phyloP scores from a whole-genome alignment of 108 stramenopile genomes.

The Schizochytrium sp. region DNA sequence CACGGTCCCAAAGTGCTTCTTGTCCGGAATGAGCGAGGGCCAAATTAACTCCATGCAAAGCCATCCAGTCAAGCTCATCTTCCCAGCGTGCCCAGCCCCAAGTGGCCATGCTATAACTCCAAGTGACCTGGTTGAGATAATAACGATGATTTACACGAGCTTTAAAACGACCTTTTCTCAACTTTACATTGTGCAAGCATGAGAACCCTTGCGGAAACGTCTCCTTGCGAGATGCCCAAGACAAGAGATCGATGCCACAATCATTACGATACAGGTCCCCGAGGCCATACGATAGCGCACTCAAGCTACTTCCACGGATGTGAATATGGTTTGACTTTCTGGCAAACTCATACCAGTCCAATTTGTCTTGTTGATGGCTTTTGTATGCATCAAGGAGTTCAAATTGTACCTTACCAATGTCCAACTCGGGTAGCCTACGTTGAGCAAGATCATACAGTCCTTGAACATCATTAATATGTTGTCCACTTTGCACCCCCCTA shows the following conservation, averaged over 20 bases:
- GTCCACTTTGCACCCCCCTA: too few species aligned
- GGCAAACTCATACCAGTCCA: neutral
- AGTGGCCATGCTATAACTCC: constrained; percentile 74
- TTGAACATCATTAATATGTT: too few species aligned
- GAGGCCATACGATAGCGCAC: constrained; percentile 38
- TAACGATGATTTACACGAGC: constrained; percentile 58
- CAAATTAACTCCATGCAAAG: constrained; percentile 74
- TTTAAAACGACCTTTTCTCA: neutral
- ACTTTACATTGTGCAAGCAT: neutral
- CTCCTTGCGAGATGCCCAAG: constrained; percentile 33
- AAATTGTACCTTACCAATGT: neutral
- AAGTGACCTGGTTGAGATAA: constrained; percentile 75
- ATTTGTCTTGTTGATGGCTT: neutral
- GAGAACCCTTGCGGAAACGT: too few species aligned
- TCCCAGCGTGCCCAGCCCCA: constrained; percentile 72
- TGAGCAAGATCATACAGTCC: too few species aligned
- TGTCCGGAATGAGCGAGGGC: constrained; percentile 74
- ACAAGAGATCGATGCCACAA: constrained; percentile 47
- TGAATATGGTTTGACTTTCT: neutral
- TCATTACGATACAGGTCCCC: constrained; percentile 30
- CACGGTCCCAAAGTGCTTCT: constrained; percentile 71
- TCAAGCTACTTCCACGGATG: constrained; percentile 5
- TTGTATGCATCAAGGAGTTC: neutral
- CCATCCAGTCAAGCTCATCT: constrained; percentile 75
- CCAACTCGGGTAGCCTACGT: neutral